Conservation (phyloP, 176 grass and related monocot genomes). For the Hyparrhenia diplandra region DNA sequence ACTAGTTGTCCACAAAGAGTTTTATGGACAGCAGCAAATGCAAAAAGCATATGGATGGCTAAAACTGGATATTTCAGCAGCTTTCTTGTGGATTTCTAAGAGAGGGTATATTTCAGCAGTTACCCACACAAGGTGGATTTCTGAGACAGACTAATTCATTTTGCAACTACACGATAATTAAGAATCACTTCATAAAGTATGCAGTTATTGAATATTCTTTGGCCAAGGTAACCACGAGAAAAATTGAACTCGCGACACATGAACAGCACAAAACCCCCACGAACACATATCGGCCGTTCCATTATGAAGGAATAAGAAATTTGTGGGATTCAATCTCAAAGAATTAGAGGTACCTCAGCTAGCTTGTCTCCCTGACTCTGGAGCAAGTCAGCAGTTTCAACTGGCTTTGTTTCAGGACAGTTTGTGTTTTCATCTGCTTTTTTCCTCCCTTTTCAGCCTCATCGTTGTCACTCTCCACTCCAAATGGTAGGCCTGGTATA, state of each 20-base stretch:
- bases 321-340: not conserved
- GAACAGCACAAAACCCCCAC: not conserved
- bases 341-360: conserved; percentile 51
- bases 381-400: conserved; percentile 34
- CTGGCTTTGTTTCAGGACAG: not conserved
- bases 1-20: not conserved
- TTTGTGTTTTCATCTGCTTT: not conserved
- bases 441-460: conserved; percentile 22
- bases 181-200: not conserved
- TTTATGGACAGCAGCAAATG: not conserved
- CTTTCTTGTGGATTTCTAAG: not conserved
- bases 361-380: conserved; percentile 48
- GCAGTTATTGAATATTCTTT: not conserved
- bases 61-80: not conserved
- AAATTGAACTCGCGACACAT: not conserved
- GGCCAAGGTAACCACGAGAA: not conserved
- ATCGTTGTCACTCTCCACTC: not conserved
- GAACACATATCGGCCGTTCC: not conserved
- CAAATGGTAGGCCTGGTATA: conserved; percentile 39
- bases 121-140: not conserved
- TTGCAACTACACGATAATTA: not conserved
- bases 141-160: not conserved
- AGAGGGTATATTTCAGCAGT: not conserved
- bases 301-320: not conserved
- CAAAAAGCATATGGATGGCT: not conserved